Evolutionary conservation across 2,329 filamentous ascomycete species (phyloP).

Genomic region (Coniochaeta ligniaria): DNA sequence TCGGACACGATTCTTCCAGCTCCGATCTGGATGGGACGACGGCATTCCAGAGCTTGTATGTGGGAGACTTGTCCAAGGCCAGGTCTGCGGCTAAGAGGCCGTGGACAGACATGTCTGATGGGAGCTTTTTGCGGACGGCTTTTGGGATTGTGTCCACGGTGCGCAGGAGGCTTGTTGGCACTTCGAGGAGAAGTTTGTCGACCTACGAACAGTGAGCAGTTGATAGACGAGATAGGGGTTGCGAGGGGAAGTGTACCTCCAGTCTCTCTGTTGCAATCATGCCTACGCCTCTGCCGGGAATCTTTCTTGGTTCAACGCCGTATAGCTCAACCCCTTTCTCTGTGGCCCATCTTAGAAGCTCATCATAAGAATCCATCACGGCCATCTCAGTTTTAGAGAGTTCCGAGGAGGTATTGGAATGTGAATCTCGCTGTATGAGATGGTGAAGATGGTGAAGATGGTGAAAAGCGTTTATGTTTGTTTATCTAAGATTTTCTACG

Average conservation of each 20-base stretch:
- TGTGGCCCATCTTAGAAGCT: conserved; percentile 62
- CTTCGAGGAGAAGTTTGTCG: conserved; percentile 51
- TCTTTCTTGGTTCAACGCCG: conserved; percentile 57
- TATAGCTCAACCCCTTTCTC: conserved; percentile 58
- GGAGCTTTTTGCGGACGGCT: conserved; percentile 42
- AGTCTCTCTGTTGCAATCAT: conserved; percentile 64
- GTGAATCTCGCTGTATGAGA: neutral
- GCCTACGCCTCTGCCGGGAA: conserved; percentile 70
- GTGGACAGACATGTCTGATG: conserved; percentile 55
- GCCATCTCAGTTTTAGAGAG: neutral
- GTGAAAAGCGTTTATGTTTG: neutral
- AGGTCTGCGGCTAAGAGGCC: conserved; percentile 66
- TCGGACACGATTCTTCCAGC: conserved; percentile 40
- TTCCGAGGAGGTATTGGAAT: neutral
- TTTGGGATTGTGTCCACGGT: conserved; percentile 54
- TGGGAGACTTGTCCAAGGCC: conserved; percentile 40
- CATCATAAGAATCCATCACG: conserved; percentile 23
- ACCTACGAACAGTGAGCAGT: conserved; percentile 17
- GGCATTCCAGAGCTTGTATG: conserved; percentile 52
- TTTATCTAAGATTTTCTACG: neutral
- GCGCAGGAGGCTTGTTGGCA: conserved; percentile 58
- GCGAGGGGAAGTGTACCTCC: conserved; percentile 39
- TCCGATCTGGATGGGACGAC: conserved; percentile 59
- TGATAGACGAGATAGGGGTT: neutral
- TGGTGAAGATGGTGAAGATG: neutral